Evolutionary conservation across 345 rosid species (phyloP).

Genomic region (Lepidium africanum): DNA sequence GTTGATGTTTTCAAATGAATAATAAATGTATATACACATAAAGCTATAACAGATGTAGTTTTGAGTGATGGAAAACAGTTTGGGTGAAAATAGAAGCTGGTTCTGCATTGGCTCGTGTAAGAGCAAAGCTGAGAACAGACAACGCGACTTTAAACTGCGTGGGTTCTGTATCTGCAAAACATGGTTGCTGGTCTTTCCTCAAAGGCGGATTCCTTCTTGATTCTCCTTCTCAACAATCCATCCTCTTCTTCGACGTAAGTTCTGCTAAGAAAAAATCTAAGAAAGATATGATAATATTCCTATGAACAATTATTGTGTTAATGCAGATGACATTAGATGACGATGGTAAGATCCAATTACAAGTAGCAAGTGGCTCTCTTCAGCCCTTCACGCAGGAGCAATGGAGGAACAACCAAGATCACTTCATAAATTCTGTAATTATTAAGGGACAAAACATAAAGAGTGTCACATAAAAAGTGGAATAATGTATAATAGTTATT

Average conservation of each 20-base stretch:
- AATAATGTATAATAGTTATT: too few species aligned
- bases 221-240: slow-evolving; percentile 40
- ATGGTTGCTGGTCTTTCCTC: slow-evolving; percentile 92
- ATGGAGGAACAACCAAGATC: slow-evolving; percentile 61
- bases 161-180: slow-evolving; percentile 57
- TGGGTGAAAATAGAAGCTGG: slow-evolving; percentile 66
- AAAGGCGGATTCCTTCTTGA: slow-evolving; percentile 76
- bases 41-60: background rate
- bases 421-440: slow-evolving; percentile 44
- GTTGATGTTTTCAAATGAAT: background rate
- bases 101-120: slow-evolving; percentile 37
- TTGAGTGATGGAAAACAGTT: background rate
- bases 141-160: slow-evolving; percentile 34
- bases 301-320: too few species aligned
- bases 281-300: too few species aligned
- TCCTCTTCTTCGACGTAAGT: slow-evolving; percentile 47
- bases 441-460: too few species aligned
- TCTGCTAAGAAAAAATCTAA: background rate
- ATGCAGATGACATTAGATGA: slow-evolving; percentile 34
- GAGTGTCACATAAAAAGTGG: too few species aligned
- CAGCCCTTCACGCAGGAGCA: slow-evolving; percentile 67
- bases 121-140: slow-evolving; percentile 60
- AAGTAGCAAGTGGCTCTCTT: slow-evolving; percentile 44
- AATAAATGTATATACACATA: background rate
- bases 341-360: slow-evolving; percentile 26